phyloP scores from a whole-genome alignment of 305 asterid species.

The Fraxinus angustifolia region DNA sequence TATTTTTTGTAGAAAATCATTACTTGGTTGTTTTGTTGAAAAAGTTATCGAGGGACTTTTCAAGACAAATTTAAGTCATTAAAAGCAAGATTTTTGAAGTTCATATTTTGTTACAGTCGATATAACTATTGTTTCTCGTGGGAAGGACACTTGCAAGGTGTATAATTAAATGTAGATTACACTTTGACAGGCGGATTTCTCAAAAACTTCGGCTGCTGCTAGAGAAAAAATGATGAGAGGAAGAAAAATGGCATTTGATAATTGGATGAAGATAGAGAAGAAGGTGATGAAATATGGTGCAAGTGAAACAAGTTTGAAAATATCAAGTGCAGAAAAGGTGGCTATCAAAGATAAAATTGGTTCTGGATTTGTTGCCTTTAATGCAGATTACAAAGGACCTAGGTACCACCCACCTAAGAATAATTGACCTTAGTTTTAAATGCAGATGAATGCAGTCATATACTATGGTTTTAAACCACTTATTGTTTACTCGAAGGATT shows the following conservation, averaged over 20 bases:
- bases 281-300: not conserved
- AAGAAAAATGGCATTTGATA: constrained; percentile 19
- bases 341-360: constrained; percentile 13
- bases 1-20: too few species aligned
- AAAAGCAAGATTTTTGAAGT: not conserved
- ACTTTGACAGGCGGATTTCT: not conserved
- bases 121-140: not conserved
- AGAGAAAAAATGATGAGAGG: constrained; percentile 11
- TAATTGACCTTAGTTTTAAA: not conserved
- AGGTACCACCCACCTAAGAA: constrained; percentile 57
- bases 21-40: not conserved
- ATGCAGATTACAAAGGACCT: constrained; percentile 57
- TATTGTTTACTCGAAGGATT: not conserved
- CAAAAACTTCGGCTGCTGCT: not conserved
- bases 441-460: too few species aligned
- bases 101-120: not conserved
- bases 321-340: constrained; percentile 17
- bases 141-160: not conserved
- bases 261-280: constrained; percentile 16
- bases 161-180: not conserved
- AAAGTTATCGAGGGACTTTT: not conserved
- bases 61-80: not conserved
- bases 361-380: constrained; percentile 42
- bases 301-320: constrained; percentile 16
- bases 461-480: too few species aligned